Evolutionary conservation across 2,329 filamentous ascomycete genomes (phyloP), one percentile per base, ranked within the genome.

Genomic region (Aspergillus phoenicis): DNA sequence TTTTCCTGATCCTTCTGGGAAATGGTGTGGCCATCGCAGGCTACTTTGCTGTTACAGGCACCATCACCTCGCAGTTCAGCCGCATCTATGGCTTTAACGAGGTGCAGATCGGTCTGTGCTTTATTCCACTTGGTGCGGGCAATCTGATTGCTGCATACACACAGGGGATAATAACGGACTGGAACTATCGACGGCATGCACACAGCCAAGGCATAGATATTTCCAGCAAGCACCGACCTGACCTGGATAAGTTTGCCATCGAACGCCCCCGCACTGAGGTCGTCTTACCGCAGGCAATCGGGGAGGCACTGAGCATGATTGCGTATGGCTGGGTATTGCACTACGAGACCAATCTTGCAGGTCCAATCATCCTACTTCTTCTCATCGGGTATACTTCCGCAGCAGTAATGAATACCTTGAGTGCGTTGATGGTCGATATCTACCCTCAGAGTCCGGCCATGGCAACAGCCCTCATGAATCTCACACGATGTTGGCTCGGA

Each of bases 341-440:
- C 11, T 65, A 63, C 2, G 59, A 70, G 8, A 70, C 71, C 4
- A 68, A 72, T 28, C 61, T 79, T 4, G 70, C 75, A 2, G 75
- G 67, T 0, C 67, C 76, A 4, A 58, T 77, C 0, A 68, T 77
- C 11, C 52, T 78, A 1, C 59, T 76, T 1, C 77, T 77, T 43
- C 60, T 76, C n/a, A 62, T 59, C 2, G 75, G 71, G 5, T 78
- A 73, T 63, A 67, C 67, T 11, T 64, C 79, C n/a, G 73, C 69
- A 15, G 73, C 72, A 3, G 71, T 70, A 0, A 77, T 73, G 17
- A 75, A 81, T 41, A 70, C 74, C 4, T 63, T 78, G 3, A 81
- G 77, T 59, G 79, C 80, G 0, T 66, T 85, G 30, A 74, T 82
- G 64, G 71, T 82, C 0, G 80, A 82, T 64, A 66, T 79, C 4